These are phyloP conservation scores for Pilaira anomala DNA, from an alignment of 192 early-diverging fungal genomes.

Conservation along the genomic window DNA sequence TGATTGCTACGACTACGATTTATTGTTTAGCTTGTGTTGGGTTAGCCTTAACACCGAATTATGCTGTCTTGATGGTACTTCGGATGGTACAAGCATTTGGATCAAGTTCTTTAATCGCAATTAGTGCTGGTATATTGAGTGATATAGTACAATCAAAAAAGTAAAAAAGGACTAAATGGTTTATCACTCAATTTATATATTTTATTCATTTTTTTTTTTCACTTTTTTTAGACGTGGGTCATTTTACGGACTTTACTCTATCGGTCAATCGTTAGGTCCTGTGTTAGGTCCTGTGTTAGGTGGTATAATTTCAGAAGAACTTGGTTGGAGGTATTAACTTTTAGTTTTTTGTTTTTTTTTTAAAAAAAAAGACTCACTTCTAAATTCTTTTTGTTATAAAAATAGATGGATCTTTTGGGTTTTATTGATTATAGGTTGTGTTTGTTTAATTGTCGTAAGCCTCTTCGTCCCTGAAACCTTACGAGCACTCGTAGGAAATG, in stretches of 20 bases:
- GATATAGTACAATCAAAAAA: constrained; percentile 31
- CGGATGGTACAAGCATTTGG: constrained; percentile 44
- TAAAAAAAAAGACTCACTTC: no score
- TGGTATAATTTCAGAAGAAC: constrained; percentile 24
- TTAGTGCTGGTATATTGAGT: constrained; percentile 35
- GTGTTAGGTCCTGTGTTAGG: constrained; percentile 38
- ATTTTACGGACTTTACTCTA: neutral
- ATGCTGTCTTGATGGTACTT: constrained; percentile 27
- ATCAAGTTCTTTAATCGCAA: constrained; percentile 42
- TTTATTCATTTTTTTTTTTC: no score
- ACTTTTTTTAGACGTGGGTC: neutral
- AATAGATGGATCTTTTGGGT: constrained; percentile 43
- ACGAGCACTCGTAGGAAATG: constrained; percentile 40
- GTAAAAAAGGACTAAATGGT: no score
- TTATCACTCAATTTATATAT: no score
- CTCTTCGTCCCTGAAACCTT: constrained; percentile 48
- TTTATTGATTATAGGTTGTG: constrained; percentile 23
- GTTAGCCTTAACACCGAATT: constrained; percentile 29
- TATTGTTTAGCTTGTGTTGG: constrained; percentile 37
- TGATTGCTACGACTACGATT: constrained; percentile 29
- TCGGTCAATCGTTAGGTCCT: constrained; percentile 5
- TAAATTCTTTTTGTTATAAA: no score
- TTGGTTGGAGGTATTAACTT: constrained; percentile 31
- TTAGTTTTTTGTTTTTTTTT: no score
- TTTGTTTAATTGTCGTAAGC: constrained; percentile 25